Evolutionary conservation across 1,284 basidiomycete species (phyloP).

Genomic region (Cutaneotrichosporon dermatis): DNA sequence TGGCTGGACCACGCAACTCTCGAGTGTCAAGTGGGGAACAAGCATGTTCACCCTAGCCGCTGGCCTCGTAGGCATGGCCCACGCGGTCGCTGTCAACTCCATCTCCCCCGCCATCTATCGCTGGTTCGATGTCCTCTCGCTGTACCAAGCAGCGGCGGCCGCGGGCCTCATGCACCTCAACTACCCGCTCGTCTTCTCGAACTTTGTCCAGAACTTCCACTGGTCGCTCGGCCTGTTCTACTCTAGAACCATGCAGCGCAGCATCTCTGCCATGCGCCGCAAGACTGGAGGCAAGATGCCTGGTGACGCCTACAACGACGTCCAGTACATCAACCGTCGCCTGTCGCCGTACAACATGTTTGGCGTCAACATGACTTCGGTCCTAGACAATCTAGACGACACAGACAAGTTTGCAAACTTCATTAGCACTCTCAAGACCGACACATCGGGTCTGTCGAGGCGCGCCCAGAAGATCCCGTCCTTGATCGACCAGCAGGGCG

Average conservation of each 20-base stretch:
- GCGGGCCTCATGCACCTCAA: conserved; percentile 76
- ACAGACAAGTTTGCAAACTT: conserved; percentile 50
- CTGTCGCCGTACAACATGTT: conserved; percentile 66
- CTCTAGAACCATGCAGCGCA: conserved; percentile 62
- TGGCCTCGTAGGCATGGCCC: conserved; percentile 62
- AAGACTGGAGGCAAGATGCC: conserved; percentile 72
- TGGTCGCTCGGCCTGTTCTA: conserved; percentile 81
- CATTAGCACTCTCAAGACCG: conserved; percentile 2
- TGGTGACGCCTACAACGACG: conserved; percentile 56
- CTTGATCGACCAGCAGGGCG: conserved; percentile 54
- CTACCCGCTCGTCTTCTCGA: conserved; percentile 75
- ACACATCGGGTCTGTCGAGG: neutral
- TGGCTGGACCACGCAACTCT: conserved; percentile 74
- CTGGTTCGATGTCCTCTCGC: conserved; percentile 72
- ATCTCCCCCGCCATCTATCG: conserved; percentile 53
- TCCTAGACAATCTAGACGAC: conserved; percentile 29
- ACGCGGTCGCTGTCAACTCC: conserved; percentile 54
- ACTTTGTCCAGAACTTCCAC: conserved; percentile 77
- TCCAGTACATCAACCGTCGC: conserved; percentile 68
- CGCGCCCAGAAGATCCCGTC: conserved; percentile 57
- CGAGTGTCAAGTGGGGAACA: conserved; percentile 71
- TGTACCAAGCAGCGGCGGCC: conserved; percentile 75
- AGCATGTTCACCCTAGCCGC: conserved; percentile 66
- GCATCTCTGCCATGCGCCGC: conserved; percentile 75
- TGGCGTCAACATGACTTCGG: neutral